phyloP scores from a whole-genome alignment of 208 protist genomes.

The Acanthamoeba lenticulata region DNA sequence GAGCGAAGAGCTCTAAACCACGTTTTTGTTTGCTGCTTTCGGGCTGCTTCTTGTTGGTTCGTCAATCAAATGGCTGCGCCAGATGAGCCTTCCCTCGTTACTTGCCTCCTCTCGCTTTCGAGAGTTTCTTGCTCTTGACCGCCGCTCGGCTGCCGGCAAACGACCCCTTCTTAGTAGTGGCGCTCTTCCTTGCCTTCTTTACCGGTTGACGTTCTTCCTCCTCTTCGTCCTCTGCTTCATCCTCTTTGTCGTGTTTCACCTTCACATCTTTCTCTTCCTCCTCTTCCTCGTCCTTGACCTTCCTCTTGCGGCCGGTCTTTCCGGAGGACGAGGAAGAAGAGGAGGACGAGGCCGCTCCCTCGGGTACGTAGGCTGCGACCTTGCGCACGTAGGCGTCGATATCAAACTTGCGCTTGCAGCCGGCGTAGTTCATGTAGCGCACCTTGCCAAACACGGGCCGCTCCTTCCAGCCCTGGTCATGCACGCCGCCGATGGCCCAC shows the following conservation, averaged over 20 bases:
- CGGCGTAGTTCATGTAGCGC: slow-evolving; percentile 81
- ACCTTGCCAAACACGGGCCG: slow-evolving; percentile 79
- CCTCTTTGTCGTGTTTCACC: background rate
- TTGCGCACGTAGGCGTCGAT: slow-evolving; percentile 63
- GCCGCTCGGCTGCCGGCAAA: background rate
- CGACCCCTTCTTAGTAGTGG: background rate
- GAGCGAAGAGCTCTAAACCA: too few species aligned
- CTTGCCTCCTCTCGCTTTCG: background rate
- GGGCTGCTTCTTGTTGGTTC: too few species aligned
- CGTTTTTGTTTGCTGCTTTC: too few species aligned
- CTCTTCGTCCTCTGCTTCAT: background rate
- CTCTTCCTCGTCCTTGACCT: too few species aligned
- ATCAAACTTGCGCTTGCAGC: slow-evolving; percentile 84
- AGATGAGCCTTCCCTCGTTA: too few species aligned
- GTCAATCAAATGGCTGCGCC: too few species aligned
- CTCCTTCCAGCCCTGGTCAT: slow-evolving; percentile 82
- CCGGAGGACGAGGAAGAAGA: background rate
- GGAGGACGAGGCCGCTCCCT: too few species aligned
- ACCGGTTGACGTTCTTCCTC: background rate
- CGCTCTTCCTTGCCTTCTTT: background rate
- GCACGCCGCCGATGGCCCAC: slow-evolving; percentile 78
- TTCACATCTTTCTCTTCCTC: background rate
- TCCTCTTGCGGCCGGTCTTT: too few species aligned
- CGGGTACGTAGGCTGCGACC: background rate
- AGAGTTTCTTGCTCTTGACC: background rate